These are phyloP conservation scores for Omphalea diandra DNA, from an alignment of 441 rosid genomes.

Conservation along the genomic window DNA sequence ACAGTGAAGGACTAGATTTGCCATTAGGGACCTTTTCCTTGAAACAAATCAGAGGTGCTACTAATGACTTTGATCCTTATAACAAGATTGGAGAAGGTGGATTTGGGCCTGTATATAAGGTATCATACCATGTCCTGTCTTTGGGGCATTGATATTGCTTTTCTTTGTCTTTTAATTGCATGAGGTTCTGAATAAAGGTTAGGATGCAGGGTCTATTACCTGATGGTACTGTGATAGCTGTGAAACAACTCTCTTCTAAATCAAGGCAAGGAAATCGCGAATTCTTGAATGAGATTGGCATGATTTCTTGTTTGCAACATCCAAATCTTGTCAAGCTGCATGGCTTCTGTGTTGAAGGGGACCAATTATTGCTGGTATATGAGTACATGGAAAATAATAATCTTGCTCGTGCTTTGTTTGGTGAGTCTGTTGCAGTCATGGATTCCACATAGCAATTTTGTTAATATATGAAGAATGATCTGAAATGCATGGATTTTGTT, in stretches of 20 bases:
- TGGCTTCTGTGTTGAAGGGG: conserved; percentile 55
- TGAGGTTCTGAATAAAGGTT: neutral
- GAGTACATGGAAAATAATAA: too few species aligned
- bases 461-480: neutral
- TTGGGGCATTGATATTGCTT: too few species aligned
- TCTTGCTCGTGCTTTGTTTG: conserved; percentile 48
- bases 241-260: conserved; percentile 79
- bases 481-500: neutral
- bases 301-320: conserved; percentile 53
- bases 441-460: neutral
- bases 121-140: neutral
- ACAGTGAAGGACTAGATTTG: conserved; percentile 9
- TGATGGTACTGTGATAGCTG: conserved; percentile 61
- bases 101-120: conserved; percentile 30
- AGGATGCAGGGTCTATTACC: conserved; percentile 47
- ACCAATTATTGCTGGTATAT: too few species aligned
- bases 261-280: conserved; percentile 78
- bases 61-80: conserved; percentile 24
- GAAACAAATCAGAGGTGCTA: conserved; percentile 25
- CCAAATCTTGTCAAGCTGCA: conserved; percentile 50
- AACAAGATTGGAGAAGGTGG: conserved; percentile 35
- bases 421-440: conserved; percentile 28
- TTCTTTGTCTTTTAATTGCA: neutral
- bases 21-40: conserved; percentile 25
- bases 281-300: conserved; percentile 68